phyloP scores from a whole-genome alignment of 768 basidiomycete species.

The Serpula lacrymans region DNA sequence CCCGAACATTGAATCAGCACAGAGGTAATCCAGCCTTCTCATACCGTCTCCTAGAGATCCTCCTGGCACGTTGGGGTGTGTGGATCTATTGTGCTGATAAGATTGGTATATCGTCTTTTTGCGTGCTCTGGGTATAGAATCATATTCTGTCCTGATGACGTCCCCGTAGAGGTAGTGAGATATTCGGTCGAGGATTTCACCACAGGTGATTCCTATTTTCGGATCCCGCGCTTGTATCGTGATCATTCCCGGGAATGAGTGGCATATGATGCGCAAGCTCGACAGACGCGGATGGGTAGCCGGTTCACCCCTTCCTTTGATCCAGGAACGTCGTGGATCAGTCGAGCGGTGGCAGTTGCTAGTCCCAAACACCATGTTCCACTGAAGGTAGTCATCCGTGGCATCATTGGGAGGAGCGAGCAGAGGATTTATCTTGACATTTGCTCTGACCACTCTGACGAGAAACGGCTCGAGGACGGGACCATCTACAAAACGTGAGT shows the following conservation, averaged over 20 bases:
- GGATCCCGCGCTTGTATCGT: slow-evolving; percentile 41
- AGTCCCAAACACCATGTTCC: slow-evolving; percentile 72
- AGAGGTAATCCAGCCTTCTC: slow-evolving; percentile 65
- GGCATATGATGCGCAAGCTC: slow-evolving; percentile 50
- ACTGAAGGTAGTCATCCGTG: slow-evolving; percentile 52
- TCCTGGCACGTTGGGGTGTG: slow-evolving; percentile 62
- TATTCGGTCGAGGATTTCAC: slow-evolving; percentile 59
- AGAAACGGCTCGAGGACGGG: slow-evolving; percentile 68
- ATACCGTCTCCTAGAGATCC: slow-evolving; percentile 62
- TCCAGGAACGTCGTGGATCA: slow-evolving; percentile 66
- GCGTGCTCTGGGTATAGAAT: slow-evolving; percentile 30
- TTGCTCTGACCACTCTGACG: slow-evolving; percentile 44
- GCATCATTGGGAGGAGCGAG: slow-evolving; percentile 44
- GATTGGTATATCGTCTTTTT: slow-evolving; percentile 45
- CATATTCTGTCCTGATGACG: slow-evolving; percentile 51
- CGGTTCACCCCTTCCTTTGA: slow-evolving; percentile 57
- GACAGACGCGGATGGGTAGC: slow-evolving; percentile 63
- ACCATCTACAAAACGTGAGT: slow-evolving; percentile 44
- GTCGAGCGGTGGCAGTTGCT: slow-evolving; percentile 58
- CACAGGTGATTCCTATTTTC: slow-evolving; percentile 61
- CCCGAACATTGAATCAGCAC: slow-evolving; percentile 56
- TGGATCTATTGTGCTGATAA: slow-evolving; percentile 66
- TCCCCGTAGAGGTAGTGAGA: slow-evolving; percentile 48
- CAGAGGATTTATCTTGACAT: slow-evolving; percentile 57
- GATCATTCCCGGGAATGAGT: slow-evolving; percentile 54